Conservation (phyloP, 164 flowering plant species). For the Nymphaea colorata region DNA sequence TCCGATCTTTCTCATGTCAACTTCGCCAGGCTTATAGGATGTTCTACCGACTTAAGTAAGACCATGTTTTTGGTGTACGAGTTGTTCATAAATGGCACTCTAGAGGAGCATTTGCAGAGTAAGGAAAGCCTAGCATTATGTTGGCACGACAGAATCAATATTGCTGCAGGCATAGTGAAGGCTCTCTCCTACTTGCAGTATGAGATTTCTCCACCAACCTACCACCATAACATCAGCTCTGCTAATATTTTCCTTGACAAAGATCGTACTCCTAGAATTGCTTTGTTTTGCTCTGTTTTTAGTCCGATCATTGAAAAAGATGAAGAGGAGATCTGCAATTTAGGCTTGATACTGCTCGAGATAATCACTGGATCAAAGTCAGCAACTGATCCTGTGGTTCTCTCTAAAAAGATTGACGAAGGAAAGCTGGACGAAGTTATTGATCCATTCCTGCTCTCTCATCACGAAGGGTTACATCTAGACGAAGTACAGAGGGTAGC, state of each 20-base stretch:
- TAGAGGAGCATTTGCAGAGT: conserved; percentile 34
- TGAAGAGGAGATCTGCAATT: conserved; percentile 49
- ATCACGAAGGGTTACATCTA: conserved; percentile 38
- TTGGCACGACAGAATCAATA: conserved; percentile 45
- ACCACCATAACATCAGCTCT: conserved; percentile 40
- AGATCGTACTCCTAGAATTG: conserved; percentile 34
- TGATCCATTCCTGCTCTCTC: conserved; percentile 52
- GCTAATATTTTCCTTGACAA: conserved; percentile 44
- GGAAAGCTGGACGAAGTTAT: conserved; percentile 66
- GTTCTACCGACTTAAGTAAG: conserved; percentile 36
- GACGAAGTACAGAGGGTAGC: conserved; percentile 54
- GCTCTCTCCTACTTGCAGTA: conserved; percentile 44
- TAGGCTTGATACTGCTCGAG: conserved; percentile 56
- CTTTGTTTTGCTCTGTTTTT: conserved; percentile 30
- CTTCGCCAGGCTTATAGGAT: conserved; percentile 46
- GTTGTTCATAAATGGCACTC: conserved; percentile 44
- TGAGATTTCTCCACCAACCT: conserved; percentile 50
- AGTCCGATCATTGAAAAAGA: conserved; percentile 8
- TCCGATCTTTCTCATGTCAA: conserved; percentile 37
- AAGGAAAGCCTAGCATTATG: conserved; percentile 24
- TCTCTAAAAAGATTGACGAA: conserved; percentile 37
- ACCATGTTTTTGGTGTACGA: conserved; percentile 43
- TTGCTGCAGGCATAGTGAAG: conserved; percentile 47
- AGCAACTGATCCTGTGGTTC: conserved; percentile 18
- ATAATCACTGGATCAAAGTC: conserved; percentile 40